These are phyloP conservation scores for Skeletonema grethae DNA, from an alignment of 108 stramenopile species.

Conservation along the genomic window DNA sequence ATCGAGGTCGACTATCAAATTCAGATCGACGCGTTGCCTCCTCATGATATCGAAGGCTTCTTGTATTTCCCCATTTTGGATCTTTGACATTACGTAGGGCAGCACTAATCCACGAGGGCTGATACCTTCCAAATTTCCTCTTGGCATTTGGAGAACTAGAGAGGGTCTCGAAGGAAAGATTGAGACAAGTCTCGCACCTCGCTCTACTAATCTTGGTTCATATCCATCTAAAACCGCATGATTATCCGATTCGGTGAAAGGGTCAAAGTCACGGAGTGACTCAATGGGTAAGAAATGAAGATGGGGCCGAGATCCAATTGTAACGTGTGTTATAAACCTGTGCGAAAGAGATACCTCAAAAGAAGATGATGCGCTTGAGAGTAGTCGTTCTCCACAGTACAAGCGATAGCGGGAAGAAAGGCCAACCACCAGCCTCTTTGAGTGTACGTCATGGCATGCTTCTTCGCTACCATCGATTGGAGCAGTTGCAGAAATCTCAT, in stretches of 20 bases:
- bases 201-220: conserved; percentile 83
- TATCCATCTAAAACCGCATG: conserved; percentile 68
- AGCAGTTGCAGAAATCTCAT: conserved; percentile 25
- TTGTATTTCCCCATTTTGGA: conserved; percentile 49
- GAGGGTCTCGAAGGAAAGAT: conserved; percentile 64
- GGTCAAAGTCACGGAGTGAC: conserved; percentile 68
- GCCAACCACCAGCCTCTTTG: conserved; percentile 64
- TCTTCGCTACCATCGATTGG: conserved; percentile 8
- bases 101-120: conserved; percentile 82
- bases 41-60: conserved; percentile 81
- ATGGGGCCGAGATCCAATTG: conserved; percentile 73
- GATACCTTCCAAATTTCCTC: conserved; percentile 87
- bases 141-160: conserved; percentile 79
- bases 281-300: conserved; percentile 65
- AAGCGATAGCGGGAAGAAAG: conserved; percentile 66
- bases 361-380: conserved; percentile 74
- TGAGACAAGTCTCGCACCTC: conserved; percentile 77
- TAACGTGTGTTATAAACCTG: conserved; percentile 66
- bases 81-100: conserved; percentile 69
- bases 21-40: conserved; percentile 84
- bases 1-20: conserved; percentile 81
- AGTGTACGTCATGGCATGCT: conserved; percentile 21
- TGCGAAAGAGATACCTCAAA: conserved; percentile 67
- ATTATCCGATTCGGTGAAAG: conserved; percentile 81
- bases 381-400: conserved; percentile 79